Evolutionary conservation across 2,329 filamentous ascomycete species (phyloP).

Genomic region (Periglandula ipomoeae): DNA sequence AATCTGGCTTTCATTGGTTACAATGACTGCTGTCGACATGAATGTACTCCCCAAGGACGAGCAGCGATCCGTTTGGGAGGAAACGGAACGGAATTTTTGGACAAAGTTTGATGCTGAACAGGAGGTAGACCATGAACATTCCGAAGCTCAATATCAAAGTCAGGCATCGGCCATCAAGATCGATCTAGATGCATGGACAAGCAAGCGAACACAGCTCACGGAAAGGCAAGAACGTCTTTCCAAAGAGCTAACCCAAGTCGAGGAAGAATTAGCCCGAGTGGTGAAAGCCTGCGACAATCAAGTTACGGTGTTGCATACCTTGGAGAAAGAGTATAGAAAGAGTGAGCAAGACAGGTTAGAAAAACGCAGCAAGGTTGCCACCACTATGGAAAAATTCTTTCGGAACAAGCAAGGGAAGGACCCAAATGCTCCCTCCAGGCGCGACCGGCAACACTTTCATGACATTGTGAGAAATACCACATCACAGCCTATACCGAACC

Average conservation of each 20-base stretch:
- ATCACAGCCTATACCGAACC: neutral
- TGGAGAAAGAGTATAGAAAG: constrained; percentile 24
- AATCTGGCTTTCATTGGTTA: neutral
- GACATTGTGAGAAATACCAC: constrained; percentile 1
- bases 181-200: constrained; percentile 20
- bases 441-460: constrained; percentile 11
- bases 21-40: constrained; percentile 17
- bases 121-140: constrained; percentile 14
- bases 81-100: constrained; percentile 28
- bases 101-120: constrained; percentile 17
- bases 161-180: constrained; percentile 17
- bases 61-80: constrained; percentile 24
- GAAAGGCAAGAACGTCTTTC: constrained; percentile 20
- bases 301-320: constrained; percentile 21
- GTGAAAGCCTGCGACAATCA: constrained; percentile 22
- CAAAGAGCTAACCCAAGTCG: constrained; percentile 24
- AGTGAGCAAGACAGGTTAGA: constrained; percentile 19
- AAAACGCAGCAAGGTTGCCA: constrained; percentile 17
- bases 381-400: constrained; percentile 26
- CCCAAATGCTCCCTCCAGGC: constrained; percentile 9
- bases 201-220: constrained; percentile 18
- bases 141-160: constrained; percentile 18
- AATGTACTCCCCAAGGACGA: constrained; percentile 22
- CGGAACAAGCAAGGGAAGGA: constrained; percentile 20
- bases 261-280: constrained; percentile 27